Base-by-base conservation (phyloP, 768 basidiomycete species). In the Trametes coccinea region DNA sequence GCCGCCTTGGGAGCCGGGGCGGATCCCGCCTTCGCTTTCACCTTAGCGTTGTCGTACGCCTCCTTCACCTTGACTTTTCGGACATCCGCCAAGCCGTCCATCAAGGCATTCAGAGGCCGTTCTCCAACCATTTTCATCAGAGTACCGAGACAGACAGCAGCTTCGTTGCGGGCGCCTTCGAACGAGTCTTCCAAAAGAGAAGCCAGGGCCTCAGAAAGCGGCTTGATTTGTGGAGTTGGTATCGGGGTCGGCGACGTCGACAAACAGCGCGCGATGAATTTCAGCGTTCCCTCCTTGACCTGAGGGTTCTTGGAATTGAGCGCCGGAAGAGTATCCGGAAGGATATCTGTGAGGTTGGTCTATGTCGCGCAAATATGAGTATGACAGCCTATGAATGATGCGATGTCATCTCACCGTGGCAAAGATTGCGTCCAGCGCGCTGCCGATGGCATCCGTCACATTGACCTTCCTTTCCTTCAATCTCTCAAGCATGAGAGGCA, bases 71-170 rank as follows among this genome's bases (percentile, higher is more conserved):
- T 99, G 2, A 80, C 81, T 75, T 93, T 95, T 65, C 94, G 81
- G 22, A 96, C 79, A 68, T 98, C 95, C 16, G 92, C 87, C 59
- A 98, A 78, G 8, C 83, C 79, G 63, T 98, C 95, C 79, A 96
- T 82, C 6, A 91, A 78, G 0, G 92, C 92, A 70, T 90, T 94
- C 47, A 99, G 81, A 16, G 90, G 88, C 31, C 96, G 81, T 71
- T 98, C 96, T 22, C 97, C 97, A 10, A 98, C 84, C 83, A 98
- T 95, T 79, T 92, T 98, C 91, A 95, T 95, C 66, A 98, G 76
- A 0, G 86, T 88, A 16, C 96, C 97, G 37, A 99, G 79, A 67
- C 88, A 90, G 41, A 82, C 82, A 0, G 95, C 95, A n/a, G 95
- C 92, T 66, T 95, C 91, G 59, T 88, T 89, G 46, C 97, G 84